A percentile compares a stretch with the other conserved stretches of the same genome.
Conservation (phyloP, 2,329 filamentous ascomycete species). For the Aspergillus sp. region DNA sequence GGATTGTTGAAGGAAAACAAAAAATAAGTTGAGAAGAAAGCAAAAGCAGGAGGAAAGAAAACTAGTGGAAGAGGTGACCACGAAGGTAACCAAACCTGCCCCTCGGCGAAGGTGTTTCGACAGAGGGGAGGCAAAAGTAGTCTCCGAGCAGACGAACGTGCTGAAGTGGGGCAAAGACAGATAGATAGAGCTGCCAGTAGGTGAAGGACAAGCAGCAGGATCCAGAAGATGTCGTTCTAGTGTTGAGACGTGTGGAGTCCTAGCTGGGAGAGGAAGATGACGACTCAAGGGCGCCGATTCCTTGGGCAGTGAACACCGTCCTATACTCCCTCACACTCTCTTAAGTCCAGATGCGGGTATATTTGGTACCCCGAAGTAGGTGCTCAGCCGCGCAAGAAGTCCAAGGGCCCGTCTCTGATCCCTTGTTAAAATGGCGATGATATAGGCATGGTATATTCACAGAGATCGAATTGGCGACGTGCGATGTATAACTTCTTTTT, state of each 20-base stretch:
- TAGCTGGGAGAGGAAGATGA: constrained; percentile 1
- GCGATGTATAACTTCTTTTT: not conserved
- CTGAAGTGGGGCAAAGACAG: constrained; percentile 9
- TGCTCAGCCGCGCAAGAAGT: constrained; percentile 1
- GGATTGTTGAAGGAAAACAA: not conserved
- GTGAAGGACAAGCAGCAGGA: constrained; percentile 4
- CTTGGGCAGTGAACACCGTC: not conserved
- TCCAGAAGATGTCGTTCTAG: constrained; percentile 1
- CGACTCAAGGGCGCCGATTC: not conserved
- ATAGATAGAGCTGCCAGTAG: constrained; percentile 5
- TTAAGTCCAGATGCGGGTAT: constrained; percentile 1
- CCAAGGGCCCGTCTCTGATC: not conserved
- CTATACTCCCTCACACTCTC: not conserved
- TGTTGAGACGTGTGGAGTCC: constrained; percentile 3
- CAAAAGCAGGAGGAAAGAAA: not conserved
- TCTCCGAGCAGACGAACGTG: not conserved
- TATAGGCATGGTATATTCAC: constrained; percentile 6
- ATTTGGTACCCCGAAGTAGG: not conserved
- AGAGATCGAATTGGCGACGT: not conserved
- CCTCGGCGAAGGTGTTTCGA: constrained; percentile 6
- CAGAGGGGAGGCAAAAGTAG: constrained; percentile 7
- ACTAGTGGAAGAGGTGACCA: not conserved
- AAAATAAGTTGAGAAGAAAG: not conserved
- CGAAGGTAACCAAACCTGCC: constrained; percentile 5
- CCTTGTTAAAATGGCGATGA: not conserved